Conservation (phyloP, 176 grass and related monocot species). For the Pontederia paniculata region DNA sequence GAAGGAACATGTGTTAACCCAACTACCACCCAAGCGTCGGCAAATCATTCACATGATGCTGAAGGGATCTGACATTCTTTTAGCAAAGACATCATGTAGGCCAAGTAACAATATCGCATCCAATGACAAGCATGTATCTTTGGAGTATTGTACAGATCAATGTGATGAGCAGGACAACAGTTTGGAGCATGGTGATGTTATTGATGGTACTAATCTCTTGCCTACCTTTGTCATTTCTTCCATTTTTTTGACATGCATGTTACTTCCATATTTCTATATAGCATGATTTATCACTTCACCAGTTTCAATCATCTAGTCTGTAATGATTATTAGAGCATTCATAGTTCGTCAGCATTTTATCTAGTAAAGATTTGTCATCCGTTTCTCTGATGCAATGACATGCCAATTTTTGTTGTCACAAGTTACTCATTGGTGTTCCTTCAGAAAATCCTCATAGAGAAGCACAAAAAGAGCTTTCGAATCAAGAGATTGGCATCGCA, state of each 20-base stretch:
- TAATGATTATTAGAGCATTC: no score
- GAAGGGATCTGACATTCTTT: slow-evolving; percentile 48
- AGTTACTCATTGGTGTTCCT: neutral
- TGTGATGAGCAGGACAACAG: neutral
- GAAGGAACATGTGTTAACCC: slow-evolving; percentile 77
- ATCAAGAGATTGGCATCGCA: slow-evolving; percentile 87
- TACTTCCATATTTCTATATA: no score
- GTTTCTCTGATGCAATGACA: neutral
- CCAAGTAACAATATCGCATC: slow-evolving; percentile 14
- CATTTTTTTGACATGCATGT: no score
- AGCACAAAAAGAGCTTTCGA: slow-evolving; percentile 45
- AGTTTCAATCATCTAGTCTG: no score
- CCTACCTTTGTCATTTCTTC: no score
- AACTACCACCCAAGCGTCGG: slow-evolving; percentile 79
- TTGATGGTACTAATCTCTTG: no score
- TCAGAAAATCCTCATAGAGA: slow-evolving; percentile 47
- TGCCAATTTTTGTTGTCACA: neutral
- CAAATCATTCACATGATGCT: slow-evolving; percentile 79
- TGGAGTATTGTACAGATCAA: neutral
- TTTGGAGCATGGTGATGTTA: no score
- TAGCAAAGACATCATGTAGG: slow-evolving; percentile 27
- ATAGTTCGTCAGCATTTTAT: no score
- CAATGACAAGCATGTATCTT: slow-evolving; percentile 1
- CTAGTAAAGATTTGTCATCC: no score
- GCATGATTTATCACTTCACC: no score